Base-by-base conservation (phyloP, 768 basidiomycete genomes). In the Russula vinacea region DNA sequence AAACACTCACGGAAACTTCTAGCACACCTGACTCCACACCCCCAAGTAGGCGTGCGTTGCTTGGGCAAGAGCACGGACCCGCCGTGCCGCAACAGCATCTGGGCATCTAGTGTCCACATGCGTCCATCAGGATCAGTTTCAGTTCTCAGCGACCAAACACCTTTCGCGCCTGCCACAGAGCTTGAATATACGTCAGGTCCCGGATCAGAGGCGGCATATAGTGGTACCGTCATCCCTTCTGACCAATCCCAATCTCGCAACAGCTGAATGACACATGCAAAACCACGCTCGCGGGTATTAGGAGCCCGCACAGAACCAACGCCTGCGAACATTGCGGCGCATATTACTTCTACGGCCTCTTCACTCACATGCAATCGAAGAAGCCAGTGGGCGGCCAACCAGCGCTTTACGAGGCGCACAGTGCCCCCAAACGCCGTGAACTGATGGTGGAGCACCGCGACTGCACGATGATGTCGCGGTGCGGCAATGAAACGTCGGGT, bases 361-460 rank as follows among this genome's bases (percentile, higher is more conserved):
- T 85, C 83, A 7, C 82, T 80, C 58, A 98, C 78, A 68, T 92
- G 89, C 0, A 80, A 75, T 5, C 82, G 79, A 39, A 98, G 81
- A 62, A 97, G 81, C 88, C 90, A 92, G 72, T 99, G 97, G 8
- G 89, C 79, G 0, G 90, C 85, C 59, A 98, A 78, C 97, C 97
- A 99, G 49, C 96, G 83, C 77, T 98, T 96, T 56, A 91, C 83
- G 17, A 98, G 80, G 44, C 97, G 82, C 17, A 92, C 89, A 0
- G 95, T 94, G 10, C 89, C 85, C 3, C 92, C 81, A 74, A 86
- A 97, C 13, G 94, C 90, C 0, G 84, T 74, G 70, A 84, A 88
- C 53, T 84, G 85, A 73, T 98, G 94, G 56, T 85, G 87, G 22
- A 98, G 78, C 2, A 88, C 82, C 0, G 87, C 83, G 52, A 98